Base-by-base conservation (phyloP, 306 rosid genomes). In the Clitoria ternatea region DNA sequence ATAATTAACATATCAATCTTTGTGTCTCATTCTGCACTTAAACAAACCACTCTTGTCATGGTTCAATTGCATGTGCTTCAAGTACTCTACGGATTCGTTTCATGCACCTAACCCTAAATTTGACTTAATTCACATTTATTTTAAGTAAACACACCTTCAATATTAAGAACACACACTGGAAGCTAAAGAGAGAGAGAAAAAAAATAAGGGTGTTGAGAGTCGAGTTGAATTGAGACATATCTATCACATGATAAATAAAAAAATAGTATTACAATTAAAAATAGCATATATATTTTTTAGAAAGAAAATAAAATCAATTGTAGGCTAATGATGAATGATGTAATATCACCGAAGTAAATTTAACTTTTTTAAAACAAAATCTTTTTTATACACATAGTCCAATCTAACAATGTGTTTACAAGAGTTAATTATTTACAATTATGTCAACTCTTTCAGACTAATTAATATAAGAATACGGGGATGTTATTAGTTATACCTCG, bases 91-190 rank as follows among this genome's bases (percentile, higher is more conserved):
- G 49, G 76, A 77, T 70, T 73, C 18, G 73, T 59, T 80, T 69
- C 87, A 83, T 83, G 87, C 87, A 83, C 70, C 85, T 80, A 64
- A 77, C 80, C 77, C 54, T 62, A 45, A 64, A 73, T 53, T 77
- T 73, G 87, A 73, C 80, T 59, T 48, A 3, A 37, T n/a, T 32
- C 10, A 33, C 11, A 39, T 32, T 26, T 62, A 68, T 54, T 73
- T 55, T 73, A 81, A 73, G 52, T 7, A 37, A 49, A 61, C 24
- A 62, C 11, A 63, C 49, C 77, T 55, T 69, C 72, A 61, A 70
- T n/a, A n/a, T n/a, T n/a, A n/a, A 77, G 43, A 37, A 39, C 15
- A 45, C 61, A 55, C 27, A 56, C 62, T n/a, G n/a, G n/a, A n/a
- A 65, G 49, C 33, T 33, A 18, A 7, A 13, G 40, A 72, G 68